phyloP scores from a whole-genome alignment of 2,329 filamentous ascomycete genomes.

The Erysiphe pulchra region DNA sequence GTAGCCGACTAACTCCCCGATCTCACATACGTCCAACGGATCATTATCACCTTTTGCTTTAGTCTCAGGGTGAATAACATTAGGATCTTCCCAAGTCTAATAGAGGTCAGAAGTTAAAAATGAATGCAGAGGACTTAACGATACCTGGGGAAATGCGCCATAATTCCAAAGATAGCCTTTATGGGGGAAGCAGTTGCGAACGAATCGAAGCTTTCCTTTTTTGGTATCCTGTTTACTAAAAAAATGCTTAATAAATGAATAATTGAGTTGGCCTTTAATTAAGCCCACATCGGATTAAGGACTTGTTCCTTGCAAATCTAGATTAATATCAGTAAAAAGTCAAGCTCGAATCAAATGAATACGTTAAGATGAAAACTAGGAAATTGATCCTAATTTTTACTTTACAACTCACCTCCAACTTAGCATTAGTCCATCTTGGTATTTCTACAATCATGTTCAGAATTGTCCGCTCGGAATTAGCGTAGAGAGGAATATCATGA shows the following conservation, averaged over 20 bases:
- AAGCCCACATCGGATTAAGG: conserved; percentile 19
- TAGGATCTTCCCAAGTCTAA: conserved; percentile 98
- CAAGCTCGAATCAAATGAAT: too few relatives aligned
- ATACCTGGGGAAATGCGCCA: conserved; percentile 91
- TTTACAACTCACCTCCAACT: conserved; percentile 60
- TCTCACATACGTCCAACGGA: conserved; percentile 97
- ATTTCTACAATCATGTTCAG: conserved; percentile 99
- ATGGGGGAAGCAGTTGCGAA: conserved; percentile 99
- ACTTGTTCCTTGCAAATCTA: conserved; percentile 98
- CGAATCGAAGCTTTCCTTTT: conserved; percentile 98
- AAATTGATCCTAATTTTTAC: neutral
- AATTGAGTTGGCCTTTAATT: neutral
- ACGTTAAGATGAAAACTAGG: too few relatives aligned
- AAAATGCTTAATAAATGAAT: neutral
- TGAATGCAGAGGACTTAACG: neutral
- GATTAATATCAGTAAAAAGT: too few relatives aligned
- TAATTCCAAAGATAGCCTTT: conserved; percentile 99
- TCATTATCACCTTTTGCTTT: conserved; percentile 99
- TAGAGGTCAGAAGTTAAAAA: conserved; percentile 2
- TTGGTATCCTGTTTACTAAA: conserved; percentile 84
- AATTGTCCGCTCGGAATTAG: conserved; percentile 84
- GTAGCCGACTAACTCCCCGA: conserved; percentile 92
- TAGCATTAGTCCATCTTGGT: conserved; percentile 97
- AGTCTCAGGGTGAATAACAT: conserved; percentile 86
- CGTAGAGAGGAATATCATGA: conserved; percentile 95